These are phyloP conservation scores for Gossypium sturtianum DNA, from an alignment of 345 rosid genomes.

Conservation along the genomic window DNA sequence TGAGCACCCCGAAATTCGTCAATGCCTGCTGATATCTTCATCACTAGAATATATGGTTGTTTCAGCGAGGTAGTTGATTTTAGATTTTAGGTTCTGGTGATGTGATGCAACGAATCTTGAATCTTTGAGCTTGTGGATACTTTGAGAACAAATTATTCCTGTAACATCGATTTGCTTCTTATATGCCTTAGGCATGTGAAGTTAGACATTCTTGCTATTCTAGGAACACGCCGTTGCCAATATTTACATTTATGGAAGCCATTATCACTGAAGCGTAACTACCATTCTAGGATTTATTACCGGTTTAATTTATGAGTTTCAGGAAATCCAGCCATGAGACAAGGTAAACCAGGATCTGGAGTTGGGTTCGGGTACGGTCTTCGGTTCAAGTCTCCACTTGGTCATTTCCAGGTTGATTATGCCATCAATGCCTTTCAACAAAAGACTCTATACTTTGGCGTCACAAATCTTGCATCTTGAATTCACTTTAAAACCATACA, in stretches of 20 bases:
- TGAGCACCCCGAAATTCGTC: not conserved
- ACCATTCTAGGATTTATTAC: not conserved
- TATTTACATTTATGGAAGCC: not conserved
- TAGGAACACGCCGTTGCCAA: too few relatives aligned
- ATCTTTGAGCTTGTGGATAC: not conserved
- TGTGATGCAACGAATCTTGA: not conserved
- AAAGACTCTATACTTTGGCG: slow-evolving; percentile 74
- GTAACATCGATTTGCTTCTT: not conserved
- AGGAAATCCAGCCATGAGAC: slow-evolving; percentile 88
- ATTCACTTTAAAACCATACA: not conserved
- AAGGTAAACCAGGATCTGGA: slow-evolving; percentile 83
- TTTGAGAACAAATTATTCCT: not conserved
- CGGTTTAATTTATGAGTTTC: slow-evolving; percentile 19
- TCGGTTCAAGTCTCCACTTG: slow-evolving; percentile 60
- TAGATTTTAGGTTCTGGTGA: not conserved
- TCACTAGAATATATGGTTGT: not conserved
- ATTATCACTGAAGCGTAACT: not conserved
- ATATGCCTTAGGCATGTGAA: not conserved
- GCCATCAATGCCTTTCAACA: slow-evolving; percentile 73
- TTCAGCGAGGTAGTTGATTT: not conserved
- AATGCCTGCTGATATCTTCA: not conserved
- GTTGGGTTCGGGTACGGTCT: slow-evolving; percentile 68
- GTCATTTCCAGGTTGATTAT: slow-evolving; percentile 62
- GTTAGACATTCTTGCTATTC: not conserved
- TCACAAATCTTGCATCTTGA: slow-evolving; percentile 70